These are phyloP conservation scores for Brassica balearica DNA, from an alignment of 441 rosid species.

Conservation along the genomic window DNA sequence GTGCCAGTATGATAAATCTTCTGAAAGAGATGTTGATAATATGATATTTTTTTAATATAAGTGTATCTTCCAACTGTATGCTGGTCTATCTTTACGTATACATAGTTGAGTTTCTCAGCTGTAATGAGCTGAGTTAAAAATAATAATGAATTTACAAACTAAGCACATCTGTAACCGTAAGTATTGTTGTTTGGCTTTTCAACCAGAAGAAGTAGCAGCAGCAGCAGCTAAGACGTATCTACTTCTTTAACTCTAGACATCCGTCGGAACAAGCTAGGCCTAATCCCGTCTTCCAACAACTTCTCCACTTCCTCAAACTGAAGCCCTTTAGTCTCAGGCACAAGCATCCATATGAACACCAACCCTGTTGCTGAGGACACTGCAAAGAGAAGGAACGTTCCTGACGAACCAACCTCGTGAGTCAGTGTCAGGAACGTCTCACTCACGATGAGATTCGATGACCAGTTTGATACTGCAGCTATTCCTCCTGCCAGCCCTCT, in stretches of 20 bases:
- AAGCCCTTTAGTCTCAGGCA: background rate
- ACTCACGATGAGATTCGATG: background rate
- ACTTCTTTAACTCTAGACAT: background rate
- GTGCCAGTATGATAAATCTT: background rate
- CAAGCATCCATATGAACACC: background rate
- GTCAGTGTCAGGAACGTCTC: background rate
- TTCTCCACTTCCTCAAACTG: constrained; percentile 3
- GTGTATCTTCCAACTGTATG: too few relatives aligned
- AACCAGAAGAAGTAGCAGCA: background rate
- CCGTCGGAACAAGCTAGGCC: background rate
- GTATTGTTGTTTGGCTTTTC: background rate
- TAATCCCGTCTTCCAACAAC: background rate
- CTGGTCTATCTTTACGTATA: background rate
- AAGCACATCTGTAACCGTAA: background rate
- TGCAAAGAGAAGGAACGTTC: constrained; percentile 1
- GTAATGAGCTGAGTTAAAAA: background rate
- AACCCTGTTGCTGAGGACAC: background rate
- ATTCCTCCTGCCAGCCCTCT: background rate
- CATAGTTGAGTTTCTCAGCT: background rate
- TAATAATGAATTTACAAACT: background rate
- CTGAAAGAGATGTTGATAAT: background rate
- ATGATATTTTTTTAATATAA: background rate
- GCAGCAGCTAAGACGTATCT: background rate
- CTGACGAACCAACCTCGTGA: constrained; percentile 6
- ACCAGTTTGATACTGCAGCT: constrained; percentile 1